Base-by-base conservation (phyloP, 306 rosid genomes). In the Vigna hirtella region DNA sequence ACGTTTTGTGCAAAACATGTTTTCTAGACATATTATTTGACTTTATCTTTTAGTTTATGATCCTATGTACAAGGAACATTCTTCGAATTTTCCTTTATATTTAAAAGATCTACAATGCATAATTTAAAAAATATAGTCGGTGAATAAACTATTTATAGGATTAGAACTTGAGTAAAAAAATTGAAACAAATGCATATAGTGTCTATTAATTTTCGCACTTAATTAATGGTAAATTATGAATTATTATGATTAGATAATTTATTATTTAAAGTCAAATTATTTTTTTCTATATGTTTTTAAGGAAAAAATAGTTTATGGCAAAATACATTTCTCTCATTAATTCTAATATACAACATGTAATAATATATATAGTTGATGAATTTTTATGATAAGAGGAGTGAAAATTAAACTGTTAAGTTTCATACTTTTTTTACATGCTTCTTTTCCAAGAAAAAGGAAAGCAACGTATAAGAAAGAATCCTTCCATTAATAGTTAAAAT, bases 21-120 rank as follows among this genome's bases (percentile, higher is more conserved):
- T 71, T 79, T 79, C 40, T 64, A 40, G 68, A 76, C 9, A 62
- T 4, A 61, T 50, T 49, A 50, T 59, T 70, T 51, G 24, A 61
- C 67, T 45, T 11, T 11, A 51, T 81, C 62, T 70, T 70, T 5
- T 59, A 40, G 49, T 75, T 68, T 76, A 38, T 68, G 24, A 70
- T 3, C 77, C 40, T 75, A 2, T 7, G 8, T 36, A 18, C 70
- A 56, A 81, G 72, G 50, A 81, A 67, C 28, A 67, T 6, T 42
- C 58, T 17, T 43, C 15, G 6, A 42, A 66, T 11, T 48, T 18
- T 66, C 52, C 71, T 65, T 40, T 38, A 1, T 2, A 11, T 65
- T 13, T 64, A 7, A 4, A 30, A 30, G 0, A 3, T 30, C 38
- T 34, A 34, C 38, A 34, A 34, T 34, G 7, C 7, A 5, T 34